A percentile compares a stretch with the other conserved stretches of the same genome.
Evolutionary conservation across 768 basidiomycete species (phyloP).

Genomic region (Glaciozyma martinii): DNA sequence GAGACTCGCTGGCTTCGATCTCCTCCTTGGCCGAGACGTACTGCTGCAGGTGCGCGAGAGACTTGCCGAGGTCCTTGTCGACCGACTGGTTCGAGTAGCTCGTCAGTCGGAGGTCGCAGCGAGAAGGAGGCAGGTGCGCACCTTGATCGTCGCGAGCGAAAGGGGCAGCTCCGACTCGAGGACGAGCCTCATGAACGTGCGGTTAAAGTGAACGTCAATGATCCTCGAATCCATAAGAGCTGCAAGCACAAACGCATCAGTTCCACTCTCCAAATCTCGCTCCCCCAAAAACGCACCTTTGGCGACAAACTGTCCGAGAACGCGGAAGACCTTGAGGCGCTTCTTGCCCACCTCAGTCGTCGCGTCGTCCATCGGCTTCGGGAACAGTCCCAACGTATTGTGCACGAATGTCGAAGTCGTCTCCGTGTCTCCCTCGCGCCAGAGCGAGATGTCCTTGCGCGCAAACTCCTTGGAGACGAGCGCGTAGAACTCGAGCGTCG

Average conservation of each 20-base stretch:
- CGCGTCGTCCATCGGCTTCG: slow-evolving; percentile 51
- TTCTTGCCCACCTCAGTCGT: slow-evolving; percentile 48
- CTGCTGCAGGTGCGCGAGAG: slow-evolving; percentile 65
- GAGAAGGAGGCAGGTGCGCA: slow-evolving; percentile 38
- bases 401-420: slow-evolving; percentile 53
- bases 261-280: too few relatives aligned
- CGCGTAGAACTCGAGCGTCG: slow-evolving; percentile 98
- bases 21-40: slow-evolving; percentile 40
- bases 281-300: slow-evolving; percentile 43
- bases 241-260: neutral
- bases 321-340: slow-evolving; percentile 72
- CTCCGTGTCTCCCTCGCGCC: slow-evolving; percentile 59
- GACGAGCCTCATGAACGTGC: slow-evolving; percentile 82
- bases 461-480: slow-evolving; percentile 93
- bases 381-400: slow-evolving; percentile 79
- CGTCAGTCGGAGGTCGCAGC: neutral
- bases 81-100: slow-evolving; percentile 51
- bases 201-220: slow-evolving; percentile 90
- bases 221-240: slow-evolving; percentile 91
- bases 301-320: slow-evolving; percentile 91
- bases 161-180: slow-evolving; percentile 78
- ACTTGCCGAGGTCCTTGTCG: slow-evolving; percentile 74
- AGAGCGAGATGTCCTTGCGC: slow-evolving; percentile 72
- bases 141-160: slow-evolving; percentile 72
- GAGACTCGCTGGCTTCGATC: slow-evolving; percentile 46